Evolutionary conservation across 140 eudicot species (phyloP).

Genomic region (Anethum foeniculum): DNA sequence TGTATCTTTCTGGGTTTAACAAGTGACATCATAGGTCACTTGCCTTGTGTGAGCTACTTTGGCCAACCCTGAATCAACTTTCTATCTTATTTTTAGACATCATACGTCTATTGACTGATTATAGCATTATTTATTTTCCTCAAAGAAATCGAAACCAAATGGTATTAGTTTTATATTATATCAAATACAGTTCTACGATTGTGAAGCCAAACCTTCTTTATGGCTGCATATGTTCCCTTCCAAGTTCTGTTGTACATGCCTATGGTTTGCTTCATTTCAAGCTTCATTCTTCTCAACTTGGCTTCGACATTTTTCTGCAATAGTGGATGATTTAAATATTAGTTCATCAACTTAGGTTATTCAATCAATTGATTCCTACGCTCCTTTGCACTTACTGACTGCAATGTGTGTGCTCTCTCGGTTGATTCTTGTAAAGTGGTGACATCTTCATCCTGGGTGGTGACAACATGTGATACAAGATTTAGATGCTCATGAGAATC

Average conservation of each 20-base stretch:
- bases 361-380: neutral
- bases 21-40: neutral
- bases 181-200: neutral
- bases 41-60: neutral
- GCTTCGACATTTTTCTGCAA: slow-evolving; percentile 32
- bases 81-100: neutral
- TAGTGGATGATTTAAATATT: neutral
- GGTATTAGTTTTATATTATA: neutral
- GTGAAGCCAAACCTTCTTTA: slow-evolving; percentile 23
- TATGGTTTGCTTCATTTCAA: slow-evolving; percentile 42
- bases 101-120: neutral
- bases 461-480: slow-evolving; percentile 16
- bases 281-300: slow-evolving; percentile 32
- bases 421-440: neutral
- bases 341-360: neutral
- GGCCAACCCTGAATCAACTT: neutral
- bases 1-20: neutral
- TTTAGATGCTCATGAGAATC: neutral
- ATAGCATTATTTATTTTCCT: too few relatives aligned
- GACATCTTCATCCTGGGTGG: slow-evolving; percentile 4
- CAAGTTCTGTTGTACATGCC: slow-evolving; percentile 41
- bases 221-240: slow-evolving; percentile 33
- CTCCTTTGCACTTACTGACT: slow-evolving; percentile 14
- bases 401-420: neutral
- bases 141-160: neutral